Percentiles rank a stretch among this genome's conserved stretches.
Evolutionary conservation across 2,329 filamentous ascomycete species (phyloP).

Genomic region (Hymenoscyphus fructigenus): DNA sequence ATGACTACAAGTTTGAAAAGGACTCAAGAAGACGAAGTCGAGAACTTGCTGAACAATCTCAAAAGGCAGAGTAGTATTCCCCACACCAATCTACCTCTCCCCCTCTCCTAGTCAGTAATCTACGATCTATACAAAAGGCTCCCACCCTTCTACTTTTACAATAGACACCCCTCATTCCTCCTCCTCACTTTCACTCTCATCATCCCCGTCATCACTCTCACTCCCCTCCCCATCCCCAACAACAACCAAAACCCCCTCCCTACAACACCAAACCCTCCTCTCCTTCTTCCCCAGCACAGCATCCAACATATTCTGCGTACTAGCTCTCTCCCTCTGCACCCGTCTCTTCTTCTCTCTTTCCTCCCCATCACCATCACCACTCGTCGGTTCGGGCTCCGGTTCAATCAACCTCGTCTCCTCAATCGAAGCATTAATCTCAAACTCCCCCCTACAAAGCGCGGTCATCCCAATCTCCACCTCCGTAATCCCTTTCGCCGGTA

Average conservation of each 20-base stretch:
- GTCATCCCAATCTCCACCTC: constrained; percentile 69
- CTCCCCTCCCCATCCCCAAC: constrained; percentile 46
- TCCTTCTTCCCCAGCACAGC: constrained; percentile 58
- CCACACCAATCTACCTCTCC: neutral
- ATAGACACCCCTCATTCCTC: neutral
- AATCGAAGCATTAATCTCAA: constrained; percentile 76
- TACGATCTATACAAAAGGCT: neutral
- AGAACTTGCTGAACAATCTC: neutral
- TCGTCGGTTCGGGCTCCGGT: constrained; percentile 15
- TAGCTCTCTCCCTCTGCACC: constrained; percentile 44
- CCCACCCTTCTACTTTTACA: neutral
- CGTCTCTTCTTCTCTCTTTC: constrained; percentile 18
- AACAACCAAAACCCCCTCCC: constrained; percentile 54
- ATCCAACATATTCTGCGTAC: constrained; percentile 59
- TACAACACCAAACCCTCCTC: constrained; percentile 64
- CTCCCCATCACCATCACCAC: constrained; percentile 34
- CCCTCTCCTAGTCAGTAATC: neutral
- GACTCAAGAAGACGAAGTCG: neutral
- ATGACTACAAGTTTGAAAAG: no score
- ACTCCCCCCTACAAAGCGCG: constrained; percentile 75
- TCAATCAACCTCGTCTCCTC: constrained; percentile 67
- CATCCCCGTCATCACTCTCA: neutral
- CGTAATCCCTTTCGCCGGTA: constrained; percentile 58
- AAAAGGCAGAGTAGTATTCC: neutral
- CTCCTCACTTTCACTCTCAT: neutral